A percentile compares a stretch with the other conserved stretches of the same genome.
These are phyloP conservation scores for Cerioporus squamosus DNA, from an alignment of 1,284 basidiomycete species.

Conservation along the genomic window DNA sequence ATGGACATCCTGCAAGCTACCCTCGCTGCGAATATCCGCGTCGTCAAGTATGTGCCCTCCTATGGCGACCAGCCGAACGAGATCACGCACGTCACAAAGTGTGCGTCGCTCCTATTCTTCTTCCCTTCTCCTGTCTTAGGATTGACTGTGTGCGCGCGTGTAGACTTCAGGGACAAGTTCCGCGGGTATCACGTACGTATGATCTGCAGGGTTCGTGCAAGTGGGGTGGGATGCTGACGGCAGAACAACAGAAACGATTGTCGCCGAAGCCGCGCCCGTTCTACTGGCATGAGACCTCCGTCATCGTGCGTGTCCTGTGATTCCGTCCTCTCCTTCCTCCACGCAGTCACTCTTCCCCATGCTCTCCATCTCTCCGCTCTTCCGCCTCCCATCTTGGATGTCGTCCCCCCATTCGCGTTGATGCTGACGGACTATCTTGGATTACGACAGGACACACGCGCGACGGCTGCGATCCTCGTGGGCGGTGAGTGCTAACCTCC, in stretches of 20 bases:
- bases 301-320: conserved; percentile 29
- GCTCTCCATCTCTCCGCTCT: neutral
- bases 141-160: neutral
- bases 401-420: neutral
- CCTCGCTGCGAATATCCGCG: conserved; percentile 59
- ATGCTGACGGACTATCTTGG: neutral
- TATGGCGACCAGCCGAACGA: conserved; percentile 70
- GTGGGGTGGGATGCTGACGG: neutral
- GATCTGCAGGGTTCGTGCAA: neutral
- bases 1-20: conserved; percentile 65
- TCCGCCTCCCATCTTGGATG: no score
- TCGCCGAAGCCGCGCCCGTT: conserved; percentile 36
- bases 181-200: conserved; percentile 37
- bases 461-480: conserved; percentile 37
- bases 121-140: neutral
- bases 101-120: conserved; percentile 21
- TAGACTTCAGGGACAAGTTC: conserved; percentile 40
- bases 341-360: no score
- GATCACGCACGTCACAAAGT: conserved; percentile 36
- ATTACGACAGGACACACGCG: conserved; percentile 33
- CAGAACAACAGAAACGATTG: conserved; percentile 31
- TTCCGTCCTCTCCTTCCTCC: neutral
- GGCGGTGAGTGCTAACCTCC: conserved; percentile 28
- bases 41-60: conserved; percentile 63
- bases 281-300: conserved; percentile 39